Evolutionary conservation across 371 early-diverging fungal species (phyloP).

Genomic region (Umbelopsis sp.): DNA sequence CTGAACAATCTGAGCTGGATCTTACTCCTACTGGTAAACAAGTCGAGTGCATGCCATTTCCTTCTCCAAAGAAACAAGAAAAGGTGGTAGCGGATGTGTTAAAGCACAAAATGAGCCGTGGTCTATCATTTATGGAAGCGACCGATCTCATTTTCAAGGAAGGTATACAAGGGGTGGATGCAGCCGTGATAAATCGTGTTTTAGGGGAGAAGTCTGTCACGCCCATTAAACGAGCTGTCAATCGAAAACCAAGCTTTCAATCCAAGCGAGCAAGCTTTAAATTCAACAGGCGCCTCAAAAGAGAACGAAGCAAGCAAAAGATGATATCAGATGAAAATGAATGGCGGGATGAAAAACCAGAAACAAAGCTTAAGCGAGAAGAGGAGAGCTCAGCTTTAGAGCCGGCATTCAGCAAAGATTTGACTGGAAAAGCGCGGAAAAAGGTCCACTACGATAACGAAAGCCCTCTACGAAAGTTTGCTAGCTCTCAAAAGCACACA

Average conservation of each 20-base stretch:
- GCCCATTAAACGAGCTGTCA: background rate
- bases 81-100: conserved; percentile 2
- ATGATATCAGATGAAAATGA: background rate
- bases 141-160: conserved; percentile 3
- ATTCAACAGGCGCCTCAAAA: background rate
- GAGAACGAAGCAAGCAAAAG: conserved; percentile 4
- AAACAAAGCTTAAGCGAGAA: background rate
- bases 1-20: conserved; percentile 2
- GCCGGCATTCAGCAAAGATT: too few relatives aligned
- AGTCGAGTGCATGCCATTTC: conserved; percentile 10
- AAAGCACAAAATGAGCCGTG: conserved; percentile 10
- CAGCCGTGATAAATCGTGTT: conserved; percentile 3
- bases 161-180: conserved; percentile 7
- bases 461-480: conserved; percentile 2
- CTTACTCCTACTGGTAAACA: conserved; percentile 3
- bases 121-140: background rate
- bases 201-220: conserved; percentile 9
- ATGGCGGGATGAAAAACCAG: background rate
- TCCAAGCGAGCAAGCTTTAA: background rate
- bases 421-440: background rate
- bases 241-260: conserved; percentile 11
- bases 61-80: conserved; percentile 5
- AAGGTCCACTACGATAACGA: background rate
- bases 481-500: background rate
- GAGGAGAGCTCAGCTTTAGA: background rate